These are phyloP conservation scores for Acacia acuminata DNA, from an alignment of 306 rosid genomes.

Conservation along the genomic window DNA sequence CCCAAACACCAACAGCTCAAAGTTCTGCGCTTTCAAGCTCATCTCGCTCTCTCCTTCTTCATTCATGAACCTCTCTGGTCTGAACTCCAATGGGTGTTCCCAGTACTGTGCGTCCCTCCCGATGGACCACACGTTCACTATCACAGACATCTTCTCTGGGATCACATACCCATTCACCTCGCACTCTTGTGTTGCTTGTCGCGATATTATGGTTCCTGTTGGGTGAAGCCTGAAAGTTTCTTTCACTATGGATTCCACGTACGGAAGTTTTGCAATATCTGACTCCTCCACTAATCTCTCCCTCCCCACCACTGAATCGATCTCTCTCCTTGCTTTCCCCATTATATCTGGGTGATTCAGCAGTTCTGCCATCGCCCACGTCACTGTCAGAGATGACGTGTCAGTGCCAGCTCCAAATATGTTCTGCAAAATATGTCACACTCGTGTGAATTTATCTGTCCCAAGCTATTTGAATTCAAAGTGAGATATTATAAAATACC, in stretches of 20 bases:
- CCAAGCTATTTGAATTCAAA: not conserved
- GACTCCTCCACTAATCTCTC: slow-evolving; percentile 50
- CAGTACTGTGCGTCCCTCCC: slow-evolving; percentile 55
- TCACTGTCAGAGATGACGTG: slow-evolving; percentile 36
- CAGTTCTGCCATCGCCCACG: slow-evolving; percentile 51
- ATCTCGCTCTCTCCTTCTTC: not conserved
- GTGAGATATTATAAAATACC: slow-evolving; percentile 18
- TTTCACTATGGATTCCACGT: slow-evolving; percentile 54
- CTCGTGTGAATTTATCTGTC: not conserved
- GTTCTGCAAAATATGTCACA: slow-evolving; percentile 26
- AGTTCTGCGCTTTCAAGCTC: not conserved
- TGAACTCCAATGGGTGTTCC: slow-evolving; percentile 30
- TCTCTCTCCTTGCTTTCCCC: slow-evolving; percentile 52
- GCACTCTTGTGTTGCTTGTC: slow-evolving; percentile 46
- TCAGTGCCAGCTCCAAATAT: slow-evolving; percentile 46
- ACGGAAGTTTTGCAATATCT: slow-evolving; percentile 52
- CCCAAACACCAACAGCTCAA: not conserved
- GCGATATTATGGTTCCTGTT: slow-evolving; percentile 46
- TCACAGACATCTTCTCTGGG: slow-evolving; percentile 44
- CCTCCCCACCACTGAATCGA: slow-evolving; percentile 46
- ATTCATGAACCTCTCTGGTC: slow-evolving; percentile 3
- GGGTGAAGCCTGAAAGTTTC: slow-evolving; percentile 69
- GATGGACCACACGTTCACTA: slow-evolving; percentile 56
- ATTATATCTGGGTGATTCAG: slow-evolving; percentile 51
- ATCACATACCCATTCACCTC: slow-evolving; percentile 44